Percentiles rank a stretch among this genome's conserved stretches.
Evolutionary conservation across 2,329 filamentous ascomycete genomes (phyloP).

Genomic region (Aspergillus brasiliensis): DNA sequence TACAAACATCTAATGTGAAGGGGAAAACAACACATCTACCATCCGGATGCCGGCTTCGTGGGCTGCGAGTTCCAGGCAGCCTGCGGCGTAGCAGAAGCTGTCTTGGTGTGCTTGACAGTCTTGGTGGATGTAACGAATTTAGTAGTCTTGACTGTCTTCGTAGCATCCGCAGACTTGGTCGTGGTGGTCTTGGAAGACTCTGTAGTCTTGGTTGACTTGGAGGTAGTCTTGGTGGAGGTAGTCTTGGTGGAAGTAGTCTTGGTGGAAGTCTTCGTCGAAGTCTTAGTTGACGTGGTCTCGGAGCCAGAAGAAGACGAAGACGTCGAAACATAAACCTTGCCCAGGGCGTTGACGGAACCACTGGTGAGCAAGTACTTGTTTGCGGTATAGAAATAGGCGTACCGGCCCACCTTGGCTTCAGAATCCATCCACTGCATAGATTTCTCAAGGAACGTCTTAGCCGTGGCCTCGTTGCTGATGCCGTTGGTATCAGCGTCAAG

Average conservation of each 20-base stretch:
- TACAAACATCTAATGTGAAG: no score
- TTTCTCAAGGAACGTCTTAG: neutral
- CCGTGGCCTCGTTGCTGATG: neutral
- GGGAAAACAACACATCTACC: no score
- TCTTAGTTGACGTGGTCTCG: neutral
- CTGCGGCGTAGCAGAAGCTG: neutral
- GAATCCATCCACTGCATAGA: neutral
- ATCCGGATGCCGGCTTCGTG: no score
- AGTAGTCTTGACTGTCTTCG: neutral
- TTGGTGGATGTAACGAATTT: neutral
- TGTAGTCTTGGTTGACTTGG: neutral
- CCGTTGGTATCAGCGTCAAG: neutral
- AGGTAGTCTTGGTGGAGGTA: neutral
- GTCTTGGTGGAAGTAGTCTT: neutral
- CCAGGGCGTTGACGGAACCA: neutral
- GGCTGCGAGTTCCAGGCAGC: no score
- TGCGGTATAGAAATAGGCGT: conserved; percentile 1
- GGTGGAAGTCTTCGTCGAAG: neutral
- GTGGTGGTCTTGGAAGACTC: neutral
- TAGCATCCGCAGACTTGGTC: neutral
- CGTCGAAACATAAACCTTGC: neutral
- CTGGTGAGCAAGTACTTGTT: neutral
- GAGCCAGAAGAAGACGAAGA: neutral
- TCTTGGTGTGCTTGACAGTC: neutral
- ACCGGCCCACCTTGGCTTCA: neutral